Conservation (phyloP, 352 stramenopile genomes). For the Blastocystis sp. region DNA sequence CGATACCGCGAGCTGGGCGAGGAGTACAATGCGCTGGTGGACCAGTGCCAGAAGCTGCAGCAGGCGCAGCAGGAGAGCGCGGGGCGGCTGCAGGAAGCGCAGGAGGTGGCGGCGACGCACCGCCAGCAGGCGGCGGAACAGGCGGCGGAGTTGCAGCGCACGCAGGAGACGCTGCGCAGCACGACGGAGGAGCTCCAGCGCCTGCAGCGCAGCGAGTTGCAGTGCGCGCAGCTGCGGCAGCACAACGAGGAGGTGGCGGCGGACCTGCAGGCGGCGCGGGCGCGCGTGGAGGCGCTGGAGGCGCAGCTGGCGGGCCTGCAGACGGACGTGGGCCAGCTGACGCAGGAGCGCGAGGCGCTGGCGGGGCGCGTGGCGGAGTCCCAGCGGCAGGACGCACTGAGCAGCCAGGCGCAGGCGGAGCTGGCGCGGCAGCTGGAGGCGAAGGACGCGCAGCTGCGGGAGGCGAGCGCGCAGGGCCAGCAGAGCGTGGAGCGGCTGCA, state of each 20-base stretch:
- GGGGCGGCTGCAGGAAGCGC: neutral
- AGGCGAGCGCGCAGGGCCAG: neutral
- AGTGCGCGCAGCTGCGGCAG: neutral
- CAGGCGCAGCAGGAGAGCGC: neutral
- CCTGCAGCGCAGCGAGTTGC: neutral
- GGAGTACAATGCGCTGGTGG: slow-evolving; percentile 31
- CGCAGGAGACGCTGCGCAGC: neutral
- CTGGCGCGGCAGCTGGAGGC: neutral
- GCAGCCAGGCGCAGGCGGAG: neutral
- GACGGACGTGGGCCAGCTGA: neutral
- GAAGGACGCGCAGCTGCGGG: neutral
- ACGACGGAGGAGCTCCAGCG: neutral
- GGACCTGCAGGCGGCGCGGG: neutral
- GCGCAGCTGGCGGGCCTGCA: neutral
- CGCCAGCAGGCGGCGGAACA: neutral
- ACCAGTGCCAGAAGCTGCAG: neutral
- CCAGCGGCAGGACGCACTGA: neutral
- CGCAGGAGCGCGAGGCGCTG: neutral
- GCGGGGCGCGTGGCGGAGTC: neutral
- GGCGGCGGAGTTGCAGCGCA: neutral
- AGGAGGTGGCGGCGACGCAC: neutral
- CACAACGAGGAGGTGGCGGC: neutral
- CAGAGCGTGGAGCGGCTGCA: neutral
- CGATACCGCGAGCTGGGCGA: slow-evolving; percentile 11
- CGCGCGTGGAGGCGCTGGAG: neutral